Evolutionary conservation across 495 filamentous ascomycete genomes (phyloP).

Genomic region (Gamarada debralockiae): DNA sequence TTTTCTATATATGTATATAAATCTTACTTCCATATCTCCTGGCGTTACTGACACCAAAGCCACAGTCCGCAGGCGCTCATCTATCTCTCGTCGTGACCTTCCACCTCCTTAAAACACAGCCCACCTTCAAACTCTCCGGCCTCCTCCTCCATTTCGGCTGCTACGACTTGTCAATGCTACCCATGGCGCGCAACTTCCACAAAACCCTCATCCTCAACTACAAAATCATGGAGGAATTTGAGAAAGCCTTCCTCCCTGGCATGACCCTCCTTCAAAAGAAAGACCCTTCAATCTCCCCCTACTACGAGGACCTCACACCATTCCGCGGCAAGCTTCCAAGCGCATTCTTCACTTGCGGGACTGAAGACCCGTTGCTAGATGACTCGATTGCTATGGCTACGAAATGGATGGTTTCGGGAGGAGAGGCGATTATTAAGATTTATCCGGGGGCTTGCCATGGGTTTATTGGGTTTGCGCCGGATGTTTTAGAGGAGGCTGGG

Average conservation of each 20-base stretch:
- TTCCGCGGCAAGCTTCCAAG: slow-evolving; percentile 39
- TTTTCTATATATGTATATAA: neutral
- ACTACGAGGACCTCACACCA: slow-evolving; percentile 40
- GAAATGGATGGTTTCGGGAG: slow-evolving; percentile 48
- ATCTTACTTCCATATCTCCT: neutral
- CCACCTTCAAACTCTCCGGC: slow-evolving; percentile 35
- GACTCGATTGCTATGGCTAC: slow-evolving; percentile 50
- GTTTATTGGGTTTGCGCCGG: slow-evolving; percentile 33
- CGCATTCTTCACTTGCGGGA: slow-evolving; percentile 49
- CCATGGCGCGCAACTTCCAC: neutral
- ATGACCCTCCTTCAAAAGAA: slow-evolving; percentile 32
- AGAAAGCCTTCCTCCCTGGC: slow-evolving; percentile 38
- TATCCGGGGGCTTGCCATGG: slow-evolving; percentile 51
- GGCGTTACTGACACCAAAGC: no score
- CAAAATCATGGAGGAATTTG: slow-evolving; percentile 36
- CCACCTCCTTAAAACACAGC: slow-evolving; percentile 38
- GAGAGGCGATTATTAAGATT: slow-evolving; percentile 43
- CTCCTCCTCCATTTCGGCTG: slow-evolving; percentile 39
- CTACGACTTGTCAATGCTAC: slow-evolving; percentile 34
- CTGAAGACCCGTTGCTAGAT: slow-evolving; percentile 50
- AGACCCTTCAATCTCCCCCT: slow-evolving; percentile 34
- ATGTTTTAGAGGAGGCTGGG: slow-evolving; percentile 25
- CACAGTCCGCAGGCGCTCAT: slow-evolving; percentile 42
- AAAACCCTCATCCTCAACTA: slow-evolving; percentile 34
- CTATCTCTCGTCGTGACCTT: slow-evolving; percentile 39